Conservation (phyloP, 106 monocot species). For the Dendrobium chrysotoxum region DNA sequence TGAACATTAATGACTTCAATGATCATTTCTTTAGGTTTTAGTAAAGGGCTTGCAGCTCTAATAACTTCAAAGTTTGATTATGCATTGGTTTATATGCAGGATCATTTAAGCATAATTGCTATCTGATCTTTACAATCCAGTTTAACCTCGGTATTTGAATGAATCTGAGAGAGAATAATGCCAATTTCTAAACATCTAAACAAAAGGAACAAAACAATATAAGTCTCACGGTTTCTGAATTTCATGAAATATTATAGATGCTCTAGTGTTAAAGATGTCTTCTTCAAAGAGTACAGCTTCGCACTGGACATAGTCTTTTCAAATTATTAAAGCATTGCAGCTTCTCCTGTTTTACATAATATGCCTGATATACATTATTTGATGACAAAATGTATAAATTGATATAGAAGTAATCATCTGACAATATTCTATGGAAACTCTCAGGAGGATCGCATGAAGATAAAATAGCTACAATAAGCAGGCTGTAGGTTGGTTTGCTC, state of each 20-base stretch:
- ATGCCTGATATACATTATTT: no score
- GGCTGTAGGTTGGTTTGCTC: no score
- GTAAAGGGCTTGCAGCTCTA: neutral
- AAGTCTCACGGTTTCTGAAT: no score
- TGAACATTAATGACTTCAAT: neutral
- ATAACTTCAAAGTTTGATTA: neutral
- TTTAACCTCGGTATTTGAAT: neutral
- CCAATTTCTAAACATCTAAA: neutral
- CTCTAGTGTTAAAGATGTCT: neutral
- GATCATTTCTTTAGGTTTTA: neutral
- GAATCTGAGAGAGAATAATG: neutral
- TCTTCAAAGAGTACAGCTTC: neutral
- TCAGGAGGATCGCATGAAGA: no score
- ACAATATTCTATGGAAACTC: no score
- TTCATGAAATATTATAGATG: neutral
- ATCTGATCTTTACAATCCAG: no score
- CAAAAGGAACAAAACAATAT: neutral
- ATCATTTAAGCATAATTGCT: neutral
- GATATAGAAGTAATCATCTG: no score
- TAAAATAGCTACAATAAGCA: no score
- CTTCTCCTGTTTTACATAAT: no score
- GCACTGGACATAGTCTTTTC: no score
- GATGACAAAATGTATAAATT: no score
- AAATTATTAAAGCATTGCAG: no score
- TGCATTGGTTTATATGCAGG: neutral